Conservation (phyloP, 495 filamentous ascomycete genomes). For the Penicillium canescens region DNA sequence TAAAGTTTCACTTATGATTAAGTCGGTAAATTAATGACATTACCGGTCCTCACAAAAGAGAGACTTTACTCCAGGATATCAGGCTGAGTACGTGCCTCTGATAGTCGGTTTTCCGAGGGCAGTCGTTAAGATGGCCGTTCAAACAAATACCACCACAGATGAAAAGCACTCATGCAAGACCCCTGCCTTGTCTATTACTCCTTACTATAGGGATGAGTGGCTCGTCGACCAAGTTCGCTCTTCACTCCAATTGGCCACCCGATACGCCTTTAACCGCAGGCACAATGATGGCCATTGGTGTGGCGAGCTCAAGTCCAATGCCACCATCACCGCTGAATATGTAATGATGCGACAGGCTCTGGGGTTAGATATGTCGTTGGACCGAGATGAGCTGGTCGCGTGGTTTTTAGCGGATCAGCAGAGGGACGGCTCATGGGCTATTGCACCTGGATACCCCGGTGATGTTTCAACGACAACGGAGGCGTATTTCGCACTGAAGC, state of each 20-base stretch:
- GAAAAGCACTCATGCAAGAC: no score
- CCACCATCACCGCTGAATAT: constrained; percentile 39
- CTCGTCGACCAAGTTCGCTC: no score
- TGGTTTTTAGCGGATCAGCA: constrained; percentile 28
- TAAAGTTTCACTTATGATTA: no score
- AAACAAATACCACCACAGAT: no score
- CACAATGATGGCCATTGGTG: constrained; percentile 38
- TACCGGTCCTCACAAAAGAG: no score
- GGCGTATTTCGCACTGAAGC: constrained; percentile 42
- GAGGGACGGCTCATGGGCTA: constrained; percentile 41
- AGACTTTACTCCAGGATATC: no score
- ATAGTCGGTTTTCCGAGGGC: no score
- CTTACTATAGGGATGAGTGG: no score
- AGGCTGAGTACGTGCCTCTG: no score
- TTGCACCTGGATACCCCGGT: constrained; percentile 34
- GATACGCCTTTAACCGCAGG: background rate
- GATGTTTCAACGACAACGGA: constrained; percentile 38
- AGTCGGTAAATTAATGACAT: no score
- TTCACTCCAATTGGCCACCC: background rate
- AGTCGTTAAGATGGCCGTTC: no score
- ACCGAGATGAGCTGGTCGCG: background rate
- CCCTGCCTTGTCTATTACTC: no score
- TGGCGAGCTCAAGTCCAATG: constrained; percentile 33
- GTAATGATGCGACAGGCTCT: constrained; percentile 31
- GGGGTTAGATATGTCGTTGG: constrained; percentile 15